Evolutionary conservation across 805 yeast species (phyloP), one percentile per base, ranked within the genome.

Genomic region (Saccharomycopsis fodiens): DNA sequence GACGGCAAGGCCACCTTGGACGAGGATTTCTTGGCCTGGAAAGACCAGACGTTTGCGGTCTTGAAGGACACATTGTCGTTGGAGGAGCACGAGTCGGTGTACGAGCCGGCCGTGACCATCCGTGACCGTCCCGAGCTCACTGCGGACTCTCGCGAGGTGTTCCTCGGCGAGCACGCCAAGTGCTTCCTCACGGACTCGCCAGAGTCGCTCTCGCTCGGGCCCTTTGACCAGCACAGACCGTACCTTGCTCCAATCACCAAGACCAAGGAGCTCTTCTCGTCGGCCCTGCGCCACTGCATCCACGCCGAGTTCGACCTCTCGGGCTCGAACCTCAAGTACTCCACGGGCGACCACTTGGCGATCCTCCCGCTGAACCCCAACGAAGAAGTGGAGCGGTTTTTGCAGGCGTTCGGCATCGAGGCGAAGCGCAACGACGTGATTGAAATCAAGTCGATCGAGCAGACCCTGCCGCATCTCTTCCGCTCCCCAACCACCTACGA

Each of bases 271-370:
- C 72, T 93, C 48, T 89, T 89, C 70, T 19, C 21, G 17, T 66
- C 78, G 0, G 52, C 57, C 16, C 68, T 71, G 21, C 81, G 97
- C 68, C 79, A 80, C 54, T 91, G 97, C 67, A 77, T 91, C 49
- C 97, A 91, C 60, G 77, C 82, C 41, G 97, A 93, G 64, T 79
- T 91, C 55, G 97, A 91, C 59, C 66, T 88, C 31, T 72, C 87
- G 1, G 76, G 68, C 23, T 73, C 91, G 3, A 82, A 82, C 57
- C 69, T 93, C 58, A 79, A 82, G 56, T 91, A 91, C 65, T 71
- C 91, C 40, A 91, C 98, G 3, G 98, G 98, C 63, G 98, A 91
- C 62, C 97, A 91, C 65, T 66, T 93, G 52, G 97, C 96, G 13
- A 69, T 93, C 47, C 86, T 96, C 94, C 93, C 97, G 30, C 85